Percentiles rank a stretch among this genome's conserved stretches.
Conservation (phyloP, 106 monocot species). For the Allium fistulosum region DNA sequence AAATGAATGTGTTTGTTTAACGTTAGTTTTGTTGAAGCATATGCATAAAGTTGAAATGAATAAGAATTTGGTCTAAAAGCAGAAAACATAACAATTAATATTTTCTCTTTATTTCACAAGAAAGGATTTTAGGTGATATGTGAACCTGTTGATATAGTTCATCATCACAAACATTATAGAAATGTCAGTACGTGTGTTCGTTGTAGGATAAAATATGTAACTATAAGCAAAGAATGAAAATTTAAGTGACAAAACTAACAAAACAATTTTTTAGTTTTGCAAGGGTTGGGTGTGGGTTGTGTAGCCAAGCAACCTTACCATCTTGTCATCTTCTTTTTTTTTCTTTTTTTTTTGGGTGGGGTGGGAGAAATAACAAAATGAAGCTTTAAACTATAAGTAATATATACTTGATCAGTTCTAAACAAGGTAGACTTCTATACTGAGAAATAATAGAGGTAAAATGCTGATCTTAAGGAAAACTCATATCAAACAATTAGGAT, state of each 20-base stretch:
- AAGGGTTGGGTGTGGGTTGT: no score
- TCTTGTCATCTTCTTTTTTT: no score
- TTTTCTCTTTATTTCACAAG: background rate
- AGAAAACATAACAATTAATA: background rate
- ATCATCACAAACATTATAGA: background rate
- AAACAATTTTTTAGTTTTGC: no score
- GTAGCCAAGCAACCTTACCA: no score
- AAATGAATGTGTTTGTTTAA: slow-evolving; percentile 1
- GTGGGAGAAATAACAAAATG: background rate
- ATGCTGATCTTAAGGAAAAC: background rate
- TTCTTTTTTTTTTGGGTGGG: no score
- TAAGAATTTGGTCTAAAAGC: background rate
- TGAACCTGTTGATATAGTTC: background rate
- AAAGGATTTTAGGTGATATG: background rate
- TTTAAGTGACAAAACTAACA: no score
- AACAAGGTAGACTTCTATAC: background rate
- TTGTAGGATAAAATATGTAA: no score
- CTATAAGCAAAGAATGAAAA: no score
- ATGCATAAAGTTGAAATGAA: background rate
- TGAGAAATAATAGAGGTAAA: background rate
- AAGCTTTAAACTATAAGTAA: background rate
- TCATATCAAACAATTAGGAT: background rate
- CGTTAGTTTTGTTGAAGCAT: background rate
- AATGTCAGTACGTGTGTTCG: no score
- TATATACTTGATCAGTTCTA: background rate